Conservation (phyloP, 1,284 basidiomycete species). For the Pseudozyma pruni region DNA sequence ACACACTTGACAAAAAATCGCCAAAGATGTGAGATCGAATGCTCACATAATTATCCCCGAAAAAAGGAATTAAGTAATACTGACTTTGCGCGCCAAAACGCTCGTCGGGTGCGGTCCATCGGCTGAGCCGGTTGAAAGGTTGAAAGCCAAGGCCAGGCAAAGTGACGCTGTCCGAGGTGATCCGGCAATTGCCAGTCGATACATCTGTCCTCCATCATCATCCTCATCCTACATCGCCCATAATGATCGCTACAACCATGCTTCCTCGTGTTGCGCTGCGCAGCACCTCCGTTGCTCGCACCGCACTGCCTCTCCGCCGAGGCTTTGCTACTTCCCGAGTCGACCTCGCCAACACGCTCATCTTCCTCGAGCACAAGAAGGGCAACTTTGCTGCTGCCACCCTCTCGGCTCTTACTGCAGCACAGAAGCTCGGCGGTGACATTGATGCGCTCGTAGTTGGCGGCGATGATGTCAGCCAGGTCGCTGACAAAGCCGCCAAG, state of each 20-base stretch:
- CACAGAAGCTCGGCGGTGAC: constrained; percentile 81
- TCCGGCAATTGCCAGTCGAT: constrained; percentile 6
- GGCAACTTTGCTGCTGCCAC: constrained; percentile 84
- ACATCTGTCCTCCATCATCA: constrained; percentile 3
- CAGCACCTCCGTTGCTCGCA: constrained; percentile 7
- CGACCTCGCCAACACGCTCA: constrained; percentile 72
- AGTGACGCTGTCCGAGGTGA: constrained; percentile 14
- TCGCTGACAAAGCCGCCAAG: constrained; percentile 84
- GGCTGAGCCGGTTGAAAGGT: constrained; percentile 30
- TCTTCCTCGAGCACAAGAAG: constrained; percentile 87
- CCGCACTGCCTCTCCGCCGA: constrained; percentile 37
- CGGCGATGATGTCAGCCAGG: constrained; percentile 76
- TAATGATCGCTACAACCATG: constrained; percentile 48
- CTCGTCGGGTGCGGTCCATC: constrained; percentile 25
- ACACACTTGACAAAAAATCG: not conserved
- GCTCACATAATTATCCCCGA: not conserved
- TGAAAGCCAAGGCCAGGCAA: constrained; percentile 28
- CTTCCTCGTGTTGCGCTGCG: constrained; percentile 35
- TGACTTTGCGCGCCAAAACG: constrained; percentile 4
- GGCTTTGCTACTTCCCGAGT: constrained; percentile 58
- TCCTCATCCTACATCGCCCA: constrained; percentile 11
- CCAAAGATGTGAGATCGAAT: constrained; percentile 5
- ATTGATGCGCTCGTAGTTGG: constrained; percentile 90
- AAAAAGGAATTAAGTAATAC: constrained; percentile 34
- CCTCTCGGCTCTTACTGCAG: constrained; percentile 90